Evolutionary conservation across 2,329 filamentous ascomycete species (phyloP), one percentile per base, ranked within the genome.

Genomic region (Proliferodiscus dingleyae): DNA sequence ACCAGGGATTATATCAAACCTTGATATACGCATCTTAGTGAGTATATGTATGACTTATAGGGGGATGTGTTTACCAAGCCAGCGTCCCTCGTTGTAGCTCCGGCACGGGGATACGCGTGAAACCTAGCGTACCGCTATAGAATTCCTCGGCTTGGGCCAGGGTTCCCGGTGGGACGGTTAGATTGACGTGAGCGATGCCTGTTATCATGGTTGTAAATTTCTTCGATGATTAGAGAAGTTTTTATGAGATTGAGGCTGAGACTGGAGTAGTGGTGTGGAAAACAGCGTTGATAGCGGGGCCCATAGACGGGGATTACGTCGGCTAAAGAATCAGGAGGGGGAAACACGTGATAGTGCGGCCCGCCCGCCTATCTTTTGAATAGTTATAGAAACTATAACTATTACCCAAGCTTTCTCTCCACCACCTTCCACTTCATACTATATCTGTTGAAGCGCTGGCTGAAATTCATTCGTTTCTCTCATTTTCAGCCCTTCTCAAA

Each of bases 171-270:
- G 77, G 77, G 8, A 82, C 74, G n/a, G 73, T 69, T 37, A 82
- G 66, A 58, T 81, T 82, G 49, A 81, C 66, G 63, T 81, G 76
- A 2, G 74, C 72, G 41, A 81, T 65, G 28, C 74, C 72, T 29
- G 70, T 66, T 56, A 80, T 78, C 49, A 58, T 55, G 19, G 13
- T 37, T 23, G 19, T 5, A 13, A 21, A 21, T 5, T 10, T 18
- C 7, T 21, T 34, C 19, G 32, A 21, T 5, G 13, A 10, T 18
- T 6, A 9, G 29, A 34, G 32, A 9, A 34, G 16, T 18, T 9
- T 21, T 8, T n/a, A 10, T n/a, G 16, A 8, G 16, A n/a, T 13
- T 15, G 29, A 15, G 9, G n/a, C n/a, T 2, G 26, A 4, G 4
- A 13, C 9, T 29, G 26, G 26, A 29, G 26, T 29, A 4, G 28